A percentile compares a stretch with the other conserved stretches of the same genome.
phyloP scores from a whole-genome alignment of 805 yeast genomes.

The Metschnikowia lochheadii region DNA sequence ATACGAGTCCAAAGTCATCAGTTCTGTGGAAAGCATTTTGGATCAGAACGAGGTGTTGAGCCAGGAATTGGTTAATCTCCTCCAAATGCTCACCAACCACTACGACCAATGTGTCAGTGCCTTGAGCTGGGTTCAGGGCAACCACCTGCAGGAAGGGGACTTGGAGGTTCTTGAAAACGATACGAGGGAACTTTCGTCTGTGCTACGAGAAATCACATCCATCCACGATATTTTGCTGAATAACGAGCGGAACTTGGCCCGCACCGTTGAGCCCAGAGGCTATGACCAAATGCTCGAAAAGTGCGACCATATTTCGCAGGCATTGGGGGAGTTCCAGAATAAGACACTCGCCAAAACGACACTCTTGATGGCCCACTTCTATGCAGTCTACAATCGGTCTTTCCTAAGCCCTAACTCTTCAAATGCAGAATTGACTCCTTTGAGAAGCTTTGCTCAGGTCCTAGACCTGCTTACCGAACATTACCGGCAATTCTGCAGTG shows the following conservation, averaged over 20 bases:
- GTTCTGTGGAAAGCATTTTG: constrained; percentile 3
- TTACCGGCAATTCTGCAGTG: constrained; percentile 31
- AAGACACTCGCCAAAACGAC: constrained; percentile 24
- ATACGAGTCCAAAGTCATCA: not conserved
- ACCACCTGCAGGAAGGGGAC: constrained; percentile 30
- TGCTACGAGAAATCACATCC: constrained; percentile 34
- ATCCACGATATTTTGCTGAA: constrained; percentile 33
- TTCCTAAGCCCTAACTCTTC: not conserved
- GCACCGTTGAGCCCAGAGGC: not conserved
- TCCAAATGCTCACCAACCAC: constrained; percentile 73
- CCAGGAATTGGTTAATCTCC: constrained; percentile 61
- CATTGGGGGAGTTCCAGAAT: constrained; percentile 22
- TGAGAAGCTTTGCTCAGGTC: constrained; percentile 23
- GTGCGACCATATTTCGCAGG: constrained; percentile 17
- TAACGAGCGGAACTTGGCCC: constrained; percentile 22
- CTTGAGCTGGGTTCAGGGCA: constrained; percentile 6
- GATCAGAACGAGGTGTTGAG: constrained; percentile 50
- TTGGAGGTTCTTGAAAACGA: constrained; percentile 49
- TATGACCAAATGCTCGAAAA: constrained; percentile 7
- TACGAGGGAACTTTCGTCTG: constrained; percentile 52
- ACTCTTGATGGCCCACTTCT: constrained; percentile 17
- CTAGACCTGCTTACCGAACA: constrained; percentile 31
- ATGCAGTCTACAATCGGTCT: constrained; percentile 4
- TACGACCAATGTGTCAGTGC: constrained; percentile 72
- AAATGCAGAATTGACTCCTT: not conserved